Evolutionary conservation across 441 rosid genomes (phyloP), one percentile per base, ranked within the genome.

Genomic region (Jatropha multifida): DNA sequence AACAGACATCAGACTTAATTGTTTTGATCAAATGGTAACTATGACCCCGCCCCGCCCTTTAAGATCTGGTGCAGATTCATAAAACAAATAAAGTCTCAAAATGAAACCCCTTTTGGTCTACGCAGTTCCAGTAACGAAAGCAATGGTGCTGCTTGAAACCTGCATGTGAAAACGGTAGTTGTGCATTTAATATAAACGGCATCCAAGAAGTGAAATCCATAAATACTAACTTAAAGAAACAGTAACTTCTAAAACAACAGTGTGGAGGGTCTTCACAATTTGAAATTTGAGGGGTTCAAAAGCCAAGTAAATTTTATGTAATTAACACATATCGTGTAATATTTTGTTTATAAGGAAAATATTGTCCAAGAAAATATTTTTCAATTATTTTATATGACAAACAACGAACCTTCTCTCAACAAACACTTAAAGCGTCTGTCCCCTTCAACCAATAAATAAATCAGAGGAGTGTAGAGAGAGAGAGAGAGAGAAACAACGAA

Each of bases 1-100:
- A 77, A 78, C 75, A 7, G 94, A 85, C 88, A 90, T 88, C 81
- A 77, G 74, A 61, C n/a, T 73, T 49, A 66, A 49, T 8, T 63
- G 32, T 20, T 72, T 78, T 46, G 65, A 79, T 73, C 80, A 58
- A 78, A 49, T 52, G 49, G 65, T 20, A 17, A 74, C 51, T 32
- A 40, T 44, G 27, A 61, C 26, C 61, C 4, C 9, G 26, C 27
- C 55, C 72, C 46, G 49, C 27, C 7, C 32, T 74, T 9, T 41
- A 81, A 80, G 81, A 83, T 81, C 77, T 71, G 42, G 55, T 51
- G 32, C 41, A 56, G 67, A 70, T 70, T 55, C 60, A 80, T 54
- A 38, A 81, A 79, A 74, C 27, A 71, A 79, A 76, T 77, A 72
- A 79, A 76, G 49, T 63, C 52, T 17, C 4, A 78, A 79, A 82